A percentile compares a stretch with the other conserved stretches of the same genome.
Evolutionary conservation across 225 moss, liverwort and hornwort genomes (phyloP).

Genomic region (Pseudoscleropodium purum): DNA sequence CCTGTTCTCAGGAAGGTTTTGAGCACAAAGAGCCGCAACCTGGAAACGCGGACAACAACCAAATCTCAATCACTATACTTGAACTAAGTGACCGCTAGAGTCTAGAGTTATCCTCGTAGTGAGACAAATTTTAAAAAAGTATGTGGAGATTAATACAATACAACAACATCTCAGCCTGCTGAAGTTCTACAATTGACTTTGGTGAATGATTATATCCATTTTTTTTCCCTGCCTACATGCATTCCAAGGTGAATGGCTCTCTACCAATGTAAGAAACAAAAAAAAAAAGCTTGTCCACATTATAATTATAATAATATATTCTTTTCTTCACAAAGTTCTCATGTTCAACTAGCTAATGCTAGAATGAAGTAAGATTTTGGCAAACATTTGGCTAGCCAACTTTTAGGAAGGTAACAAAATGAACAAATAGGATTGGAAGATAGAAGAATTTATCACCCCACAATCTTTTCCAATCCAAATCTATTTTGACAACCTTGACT

Average conservation of each 20-base stretch:
- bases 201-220: background rate
- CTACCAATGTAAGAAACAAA: no score
- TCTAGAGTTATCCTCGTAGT: background rate
- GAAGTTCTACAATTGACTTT: no score
- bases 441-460: background rate
- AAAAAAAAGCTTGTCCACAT: no score
- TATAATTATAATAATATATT: no score
- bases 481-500: background rate
- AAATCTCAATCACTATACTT: background rate
- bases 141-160: background rate
- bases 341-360: background rate
- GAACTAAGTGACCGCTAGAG: background rate
- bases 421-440: background rate
- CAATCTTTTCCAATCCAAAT: background rate
- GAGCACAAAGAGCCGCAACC: constrained; percentile 93
- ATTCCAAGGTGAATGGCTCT: no score
- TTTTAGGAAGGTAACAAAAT: background rate
- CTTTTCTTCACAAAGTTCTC: no score
- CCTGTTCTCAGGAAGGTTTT: constrained; percentile 70
- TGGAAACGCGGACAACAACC: background rate
- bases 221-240: no score
- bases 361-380: background rate
- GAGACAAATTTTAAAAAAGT: no score
- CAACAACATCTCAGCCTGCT: background rate
- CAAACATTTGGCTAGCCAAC: background rate